phyloP scores from a whole-genome alignment of 2,329 filamentous ascomycete genomes.

The Cladosporium colombiae region DNA sequence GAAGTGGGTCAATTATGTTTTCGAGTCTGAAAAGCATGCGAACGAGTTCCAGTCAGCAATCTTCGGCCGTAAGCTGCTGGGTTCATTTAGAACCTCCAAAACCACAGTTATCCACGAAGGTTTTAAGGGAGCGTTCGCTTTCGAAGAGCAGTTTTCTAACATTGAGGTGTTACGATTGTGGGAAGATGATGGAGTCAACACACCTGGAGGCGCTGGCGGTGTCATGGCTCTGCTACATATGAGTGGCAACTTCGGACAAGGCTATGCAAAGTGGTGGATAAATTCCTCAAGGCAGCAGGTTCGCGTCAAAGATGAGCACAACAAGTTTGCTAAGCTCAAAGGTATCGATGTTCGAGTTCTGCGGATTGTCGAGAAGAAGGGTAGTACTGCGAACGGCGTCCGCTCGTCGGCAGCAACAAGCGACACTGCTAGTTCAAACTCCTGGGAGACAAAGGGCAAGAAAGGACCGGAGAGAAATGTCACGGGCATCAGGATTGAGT shows the following conservation, averaged over 20 bases:
- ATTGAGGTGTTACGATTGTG: constrained; percentile 51
- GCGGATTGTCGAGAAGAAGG: constrained; percentile 26
- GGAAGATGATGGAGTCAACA: constrained; percentile 43
- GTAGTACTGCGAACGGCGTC: constrained; percentile 24
- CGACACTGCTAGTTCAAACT: not conserved
- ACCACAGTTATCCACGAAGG: constrained; percentile 49
- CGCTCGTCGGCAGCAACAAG: not conserved
- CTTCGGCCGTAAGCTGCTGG: constrained; percentile 47
- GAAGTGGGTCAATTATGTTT: constrained; percentile 50
- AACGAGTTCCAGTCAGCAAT: constrained; percentile 49
- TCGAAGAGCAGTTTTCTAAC: constrained; percentile 52
- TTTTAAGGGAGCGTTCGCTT: constrained; percentile 43
- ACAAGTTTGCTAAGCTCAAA: constrained; percentile 44
- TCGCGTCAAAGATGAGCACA: constrained; percentile 44
- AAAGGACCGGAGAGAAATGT: constrained; percentile 38
- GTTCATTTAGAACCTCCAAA: constrained; percentile 45
- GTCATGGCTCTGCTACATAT: constrained; percentile 49
- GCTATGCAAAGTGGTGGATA: constrained; percentile 49
- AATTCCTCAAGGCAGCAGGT: constrained; percentile 43
- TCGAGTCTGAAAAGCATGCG: constrained; percentile 37
- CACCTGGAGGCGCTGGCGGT: constrained; percentile 39
- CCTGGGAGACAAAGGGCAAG: constrained; percentile 8
- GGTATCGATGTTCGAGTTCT: constrained; percentile 43
- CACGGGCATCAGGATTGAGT: constrained; percentile 47
- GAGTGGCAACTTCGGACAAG: constrained; percentile 44